These are phyloP conservation scores for Mycena leptocephala DNA, from an alignment of 768 basidiomycete species.

Conservation along the genomic window DNA sequence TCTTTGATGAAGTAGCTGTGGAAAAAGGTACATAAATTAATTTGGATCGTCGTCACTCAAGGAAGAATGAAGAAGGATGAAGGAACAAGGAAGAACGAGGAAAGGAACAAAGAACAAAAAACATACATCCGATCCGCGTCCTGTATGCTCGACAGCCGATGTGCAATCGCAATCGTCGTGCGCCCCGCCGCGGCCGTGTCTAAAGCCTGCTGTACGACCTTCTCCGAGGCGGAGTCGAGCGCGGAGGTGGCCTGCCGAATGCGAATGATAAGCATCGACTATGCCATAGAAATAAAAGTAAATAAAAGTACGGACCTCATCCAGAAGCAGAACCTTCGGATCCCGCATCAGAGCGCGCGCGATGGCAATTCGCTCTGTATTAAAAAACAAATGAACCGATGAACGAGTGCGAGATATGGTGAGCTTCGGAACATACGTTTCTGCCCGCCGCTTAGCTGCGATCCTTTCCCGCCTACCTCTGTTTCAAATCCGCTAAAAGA, in stretches of 20 bases:
- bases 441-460: slow-evolving; percentile 91
- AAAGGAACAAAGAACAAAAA: background rate
- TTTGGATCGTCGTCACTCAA: background rate
- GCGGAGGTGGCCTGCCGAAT: slow-evolving; percentile 89
- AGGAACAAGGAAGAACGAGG: too few relatives aligned
- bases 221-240: slow-evolving; percentile 91
- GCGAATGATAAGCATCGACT: slow-evolving; percentile 29
- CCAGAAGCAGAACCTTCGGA: slow-evolving; percentile 89
- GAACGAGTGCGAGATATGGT: slow-evolving; percentile 6
- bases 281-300: slow-evolving; percentile 1
- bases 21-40: background rate
- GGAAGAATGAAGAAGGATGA: too few relatives aligned
- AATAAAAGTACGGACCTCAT: slow-evolving; percentile 63
- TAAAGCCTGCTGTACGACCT: slow-evolving; percentile 94
- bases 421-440: slow-evolving; percentile 72
- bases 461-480: slow-evolving; percentile 91
- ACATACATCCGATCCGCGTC: slow-evolving; percentile 74
- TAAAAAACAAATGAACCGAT: slow-evolving; percentile 1
- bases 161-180: slow-evolving; percentile 95
- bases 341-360: slow-evolving; percentile 92
- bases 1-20: slow-evolving; percentile 74
- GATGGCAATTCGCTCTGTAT: slow-evolving; percentile 84
- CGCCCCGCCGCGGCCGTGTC: slow-evolving; percentile 94
- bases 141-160: slow-evolving; percentile 80
- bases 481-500: slow-evolving; percentile 96